Evolutionary conservation across 306 rosid genomes (phyloP).

Genomic region (Vachellia collinsii): DNA sequence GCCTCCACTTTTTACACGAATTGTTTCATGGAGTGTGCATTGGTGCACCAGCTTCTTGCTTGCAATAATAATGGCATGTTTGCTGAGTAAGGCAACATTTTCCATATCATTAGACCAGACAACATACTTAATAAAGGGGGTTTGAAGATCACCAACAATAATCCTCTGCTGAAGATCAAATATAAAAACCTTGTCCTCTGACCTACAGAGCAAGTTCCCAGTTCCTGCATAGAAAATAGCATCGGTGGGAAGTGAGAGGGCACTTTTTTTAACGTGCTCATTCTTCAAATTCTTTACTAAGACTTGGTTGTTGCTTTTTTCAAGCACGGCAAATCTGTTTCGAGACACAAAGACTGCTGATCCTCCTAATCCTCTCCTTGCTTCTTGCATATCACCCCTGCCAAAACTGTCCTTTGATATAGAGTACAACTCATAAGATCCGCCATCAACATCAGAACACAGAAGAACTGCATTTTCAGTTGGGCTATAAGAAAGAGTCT

Average conservation of each 20-base stretch:
- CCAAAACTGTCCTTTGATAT: constrained; percentile 75
- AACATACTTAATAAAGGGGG: constrained; percentile 85
- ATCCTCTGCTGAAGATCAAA: constrained; percentile 85
- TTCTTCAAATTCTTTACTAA: constrained; percentile 71
- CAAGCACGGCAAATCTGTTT: constrained; percentile 90
- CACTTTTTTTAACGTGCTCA: constrained; percentile 73
- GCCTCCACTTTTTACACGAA: constrained; percentile 93
- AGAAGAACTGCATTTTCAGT: constrained; percentile 86
- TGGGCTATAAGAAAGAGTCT: constrained; percentile 82
- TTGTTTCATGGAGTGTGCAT: constrained; percentile 94
- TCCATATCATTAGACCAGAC: constrained; percentile 92
- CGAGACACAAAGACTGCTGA: constrained; percentile 91
- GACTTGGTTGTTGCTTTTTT: constrained; percentile 76
- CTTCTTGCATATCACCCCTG: constrained; percentile 81
- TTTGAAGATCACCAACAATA: constrained; percentile 80
- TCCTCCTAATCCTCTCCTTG: constrained; percentile 87
- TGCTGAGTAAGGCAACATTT: constrained; percentile 90
- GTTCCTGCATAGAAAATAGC: constrained; percentile 94
- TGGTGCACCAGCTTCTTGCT: constrained; percentile 89
- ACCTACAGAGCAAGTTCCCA: constrained; percentile 79
- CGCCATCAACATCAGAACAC: constrained; percentile 88
- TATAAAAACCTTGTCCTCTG: constrained; percentile 81
- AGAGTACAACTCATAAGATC: constrained; percentile 82
- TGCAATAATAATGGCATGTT: constrained; percentile 85
- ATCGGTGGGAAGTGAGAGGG: constrained; percentile 72